phyloP scores from a whole-genome alignment of 176 grass and related monocot species.

The Aegilops sharonensis region DNA sequence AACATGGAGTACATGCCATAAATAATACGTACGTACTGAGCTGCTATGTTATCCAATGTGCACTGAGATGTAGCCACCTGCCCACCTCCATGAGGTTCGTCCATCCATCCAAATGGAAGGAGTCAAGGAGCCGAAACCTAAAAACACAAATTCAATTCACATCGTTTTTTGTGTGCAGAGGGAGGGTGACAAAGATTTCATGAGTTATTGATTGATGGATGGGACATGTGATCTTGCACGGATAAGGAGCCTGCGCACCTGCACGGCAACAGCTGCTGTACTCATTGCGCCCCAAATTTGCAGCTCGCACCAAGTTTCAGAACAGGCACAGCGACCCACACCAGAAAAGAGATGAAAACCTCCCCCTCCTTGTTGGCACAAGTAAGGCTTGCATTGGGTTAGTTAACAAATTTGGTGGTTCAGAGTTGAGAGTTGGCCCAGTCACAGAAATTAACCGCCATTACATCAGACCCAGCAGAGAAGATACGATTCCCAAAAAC shows the following conservation, averaged over 20 bases:
- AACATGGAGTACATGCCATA: too few relatives aligned
- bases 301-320: background rate
- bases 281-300: background rate
- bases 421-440: background rate
- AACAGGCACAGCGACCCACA: background rate
- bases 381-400: background rate
- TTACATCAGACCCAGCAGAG: slow-evolving; percentile 1
- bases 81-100: too few relatives aligned
- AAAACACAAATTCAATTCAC: too few relatives aligned
- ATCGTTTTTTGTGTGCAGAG: background rate
- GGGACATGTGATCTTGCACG: slow-evolving; percentile 43
- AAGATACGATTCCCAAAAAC: too few relatives aligned
- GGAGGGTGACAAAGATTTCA: background rate
- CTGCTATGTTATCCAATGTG: too few relatives aligned
- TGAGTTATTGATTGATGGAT: slow-evolving; percentile 4
- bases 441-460: slow-evolving; percentile 10
- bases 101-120: too few relatives aligned
- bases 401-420: background rate
- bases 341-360: background rate
- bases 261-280: background rate
- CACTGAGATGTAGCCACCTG: too few relatives aligned
- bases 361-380: background rate
- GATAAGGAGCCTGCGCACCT: background rate
- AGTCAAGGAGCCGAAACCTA: too few relatives aligned
- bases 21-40: too few relatives aligned